Evolutionary conservation across 1,284 basidiomycete genomes (phyloP).

Genomic region (Xerocomus nothofagi): DNA sequence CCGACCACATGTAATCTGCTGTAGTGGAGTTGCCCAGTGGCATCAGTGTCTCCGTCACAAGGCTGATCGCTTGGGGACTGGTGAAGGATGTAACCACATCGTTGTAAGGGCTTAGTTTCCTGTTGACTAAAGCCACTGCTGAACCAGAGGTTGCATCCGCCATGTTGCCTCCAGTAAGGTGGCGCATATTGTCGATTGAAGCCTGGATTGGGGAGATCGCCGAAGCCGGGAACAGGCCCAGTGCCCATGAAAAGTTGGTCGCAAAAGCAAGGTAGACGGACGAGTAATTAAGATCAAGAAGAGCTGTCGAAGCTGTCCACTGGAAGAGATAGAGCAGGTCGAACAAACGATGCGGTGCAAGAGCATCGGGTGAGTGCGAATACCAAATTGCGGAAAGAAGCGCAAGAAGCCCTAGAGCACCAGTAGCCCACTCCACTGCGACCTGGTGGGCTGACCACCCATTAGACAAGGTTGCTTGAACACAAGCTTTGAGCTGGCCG

Average conservation of each 20-base stretch:
- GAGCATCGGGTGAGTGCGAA: conserved; percentile 50
- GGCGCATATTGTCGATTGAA: conserved; percentile 81
- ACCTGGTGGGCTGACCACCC: conserved; percentile 80
- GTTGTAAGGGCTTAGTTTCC: conserved; percentile 79
- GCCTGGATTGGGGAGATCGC: conserved; percentile 62
- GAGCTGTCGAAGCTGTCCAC: conserved; percentile 70
- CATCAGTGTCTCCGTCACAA: conserved; percentile 10
- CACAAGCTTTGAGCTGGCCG: conserved; percentile 77
- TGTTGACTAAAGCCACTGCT: conserved; percentile 74
- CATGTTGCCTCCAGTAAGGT: conserved; percentile 77
- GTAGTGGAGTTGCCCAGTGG: conserved; percentile 11
- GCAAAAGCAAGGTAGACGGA: conserved; percentile 77
- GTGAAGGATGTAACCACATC: conserved; percentile 16
- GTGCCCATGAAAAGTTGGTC: conserved; percentile 87
- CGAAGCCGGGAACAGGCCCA: conserved; percentile 75
- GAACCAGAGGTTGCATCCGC: conserved; percentile 54
- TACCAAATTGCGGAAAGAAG: conserved; percentile 69
- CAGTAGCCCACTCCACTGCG: conserved; percentile 79
- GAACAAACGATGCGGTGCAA: conserved; percentile 66
- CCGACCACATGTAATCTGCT: not conserved
- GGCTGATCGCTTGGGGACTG: not conserved
- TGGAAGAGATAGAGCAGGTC: conserved; percentile 85
- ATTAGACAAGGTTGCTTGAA: conserved; percentile 90
- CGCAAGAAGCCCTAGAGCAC: conserved; percentile 66
- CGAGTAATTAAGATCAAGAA: conserved; percentile 88